phyloP scores from a whole-genome alignment of 306 rosid species.

The Sechiopsis laciniata region DNA sequence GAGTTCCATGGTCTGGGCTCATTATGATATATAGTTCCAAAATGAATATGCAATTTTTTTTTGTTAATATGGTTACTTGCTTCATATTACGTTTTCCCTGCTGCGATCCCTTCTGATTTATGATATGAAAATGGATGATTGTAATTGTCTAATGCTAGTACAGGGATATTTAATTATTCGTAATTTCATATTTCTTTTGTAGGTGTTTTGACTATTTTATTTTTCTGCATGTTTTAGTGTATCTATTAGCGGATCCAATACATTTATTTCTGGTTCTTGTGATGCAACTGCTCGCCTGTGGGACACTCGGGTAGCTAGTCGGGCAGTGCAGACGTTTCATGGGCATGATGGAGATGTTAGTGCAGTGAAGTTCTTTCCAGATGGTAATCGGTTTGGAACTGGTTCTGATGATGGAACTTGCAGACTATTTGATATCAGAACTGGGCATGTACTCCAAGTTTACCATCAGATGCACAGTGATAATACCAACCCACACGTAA shows the following conservation, averaged over 20 bases:
- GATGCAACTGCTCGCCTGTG: constrained; percentile 87
- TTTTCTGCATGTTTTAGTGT: constrained; percentile 43
- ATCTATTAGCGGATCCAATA: constrained; percentile 74
- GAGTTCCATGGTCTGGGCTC: neutral
- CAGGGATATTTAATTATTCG: neutral
- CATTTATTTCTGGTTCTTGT: constrained; percentile 95
- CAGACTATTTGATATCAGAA: constrained; percentile 85
- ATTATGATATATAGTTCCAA: neutral
- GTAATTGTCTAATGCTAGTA: neutral
- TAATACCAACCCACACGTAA: constrained; percentile 50
- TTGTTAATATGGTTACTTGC: neutral
- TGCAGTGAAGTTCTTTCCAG: constrained; percentile 86
- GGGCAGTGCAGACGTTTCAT: constrained; percentile 79
- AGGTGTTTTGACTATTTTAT: constrained; percentile 6
- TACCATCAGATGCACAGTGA: constrained; percentile 60
- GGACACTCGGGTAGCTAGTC: constrained; percentile 99
- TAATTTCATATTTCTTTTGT: neutral
- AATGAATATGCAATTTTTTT: constrained; percentile 3
- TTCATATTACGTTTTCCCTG: constrained; percentile 5
- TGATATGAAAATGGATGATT: neutral
- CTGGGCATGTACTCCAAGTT: constrained; percentile 91
- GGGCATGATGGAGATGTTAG: constrained; percentile 86
- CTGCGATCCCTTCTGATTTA: neutral
- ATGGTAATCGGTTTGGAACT: constrained; percentile 94
- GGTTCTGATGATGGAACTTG: constrained; percentile 97